These are phyloP conservation scores for Pistacia vera DNA, from an alignment of 345 rosid species.

Conservation along the genomic window DNA sequence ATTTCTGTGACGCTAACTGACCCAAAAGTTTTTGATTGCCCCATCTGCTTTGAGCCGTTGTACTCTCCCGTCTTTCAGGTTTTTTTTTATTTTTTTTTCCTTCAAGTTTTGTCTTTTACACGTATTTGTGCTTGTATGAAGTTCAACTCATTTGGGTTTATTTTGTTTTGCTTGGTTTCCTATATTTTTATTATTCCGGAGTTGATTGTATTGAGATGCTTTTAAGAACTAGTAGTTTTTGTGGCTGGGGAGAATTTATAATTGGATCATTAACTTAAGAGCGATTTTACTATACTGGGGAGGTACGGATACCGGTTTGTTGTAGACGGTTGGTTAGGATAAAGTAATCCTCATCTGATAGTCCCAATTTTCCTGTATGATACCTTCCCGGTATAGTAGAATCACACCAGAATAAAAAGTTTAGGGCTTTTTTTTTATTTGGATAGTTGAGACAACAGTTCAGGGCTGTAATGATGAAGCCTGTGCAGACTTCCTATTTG, in stretches of 20 bases:
- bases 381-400: neutral
- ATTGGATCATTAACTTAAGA: neutral
- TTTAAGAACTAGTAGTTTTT: neutral
- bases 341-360: too few species aligned
- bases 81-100: neutral
- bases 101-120: neutral
- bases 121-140: neutral
- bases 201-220: neutral
- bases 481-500: too few species aligned
- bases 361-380: too few species aligned
- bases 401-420: neutral
- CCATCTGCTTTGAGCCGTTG: constrained; percentile 51
- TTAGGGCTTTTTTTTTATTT: neutral
- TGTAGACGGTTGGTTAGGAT: too few species aligned
- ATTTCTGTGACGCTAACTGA: constrained; percentile 42
- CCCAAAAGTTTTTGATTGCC: constrained; percentile 60
- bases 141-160: neutral
- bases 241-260: neutral
- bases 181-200: neutral
- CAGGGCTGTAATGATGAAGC: too few species aligned
- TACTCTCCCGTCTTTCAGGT: constrained; percentile 61
- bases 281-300: too few species aligned
- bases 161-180: neutral
- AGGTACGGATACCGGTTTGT: too few species aligned
- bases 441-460: neutral